Conservation (phyloP, 306 rosid genomes). For the Hippophae rhamnoides region DNA sequence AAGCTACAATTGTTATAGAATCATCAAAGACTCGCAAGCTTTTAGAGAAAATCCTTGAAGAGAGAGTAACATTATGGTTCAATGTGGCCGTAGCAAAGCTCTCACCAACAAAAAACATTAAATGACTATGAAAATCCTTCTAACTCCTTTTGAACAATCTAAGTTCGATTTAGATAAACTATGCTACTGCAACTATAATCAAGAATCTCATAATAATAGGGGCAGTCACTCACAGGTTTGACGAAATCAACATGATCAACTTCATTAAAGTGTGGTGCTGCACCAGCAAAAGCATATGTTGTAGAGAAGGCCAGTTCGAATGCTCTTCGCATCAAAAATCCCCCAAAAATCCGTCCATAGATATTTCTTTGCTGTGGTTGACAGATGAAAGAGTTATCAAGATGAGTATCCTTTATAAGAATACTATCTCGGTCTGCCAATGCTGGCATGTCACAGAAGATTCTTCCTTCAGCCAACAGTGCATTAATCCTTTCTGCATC, state of each 20-base stretch:
- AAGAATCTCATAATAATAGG: not conserved
- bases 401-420: constrained; percentile 59
- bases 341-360: constrained; percentile 84
- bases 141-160: no score
- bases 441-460: constrained; percentile 78
- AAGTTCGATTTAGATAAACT: no score
- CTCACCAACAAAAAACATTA: no score
- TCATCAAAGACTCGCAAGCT: no score
- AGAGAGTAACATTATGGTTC: no score
- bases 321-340: constrained; percentile 84
- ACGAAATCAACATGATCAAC: constrained; percentile 88
- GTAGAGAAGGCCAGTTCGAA: constrained; percentile 83
- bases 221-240: constrained; percentile 57
- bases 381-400: constrained; percentile 72
- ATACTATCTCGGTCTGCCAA: constrained; percentile 81
- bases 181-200: not conserved
- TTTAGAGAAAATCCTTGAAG: no score
- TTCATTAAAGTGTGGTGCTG: constrained; percentile 71
- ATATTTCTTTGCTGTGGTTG: constrained; percentile 88
- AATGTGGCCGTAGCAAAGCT: no score
- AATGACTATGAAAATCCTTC: no score
- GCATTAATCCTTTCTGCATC: constrained; percentile 41
- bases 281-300: constrained; percentile 73
- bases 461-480: constrained; percentile 64
- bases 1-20: no score